Base-by-base conservation (phyloP, 2,329 filamentous ascomycete genomes). In the Thermomyces lanuginosus region DNA sequence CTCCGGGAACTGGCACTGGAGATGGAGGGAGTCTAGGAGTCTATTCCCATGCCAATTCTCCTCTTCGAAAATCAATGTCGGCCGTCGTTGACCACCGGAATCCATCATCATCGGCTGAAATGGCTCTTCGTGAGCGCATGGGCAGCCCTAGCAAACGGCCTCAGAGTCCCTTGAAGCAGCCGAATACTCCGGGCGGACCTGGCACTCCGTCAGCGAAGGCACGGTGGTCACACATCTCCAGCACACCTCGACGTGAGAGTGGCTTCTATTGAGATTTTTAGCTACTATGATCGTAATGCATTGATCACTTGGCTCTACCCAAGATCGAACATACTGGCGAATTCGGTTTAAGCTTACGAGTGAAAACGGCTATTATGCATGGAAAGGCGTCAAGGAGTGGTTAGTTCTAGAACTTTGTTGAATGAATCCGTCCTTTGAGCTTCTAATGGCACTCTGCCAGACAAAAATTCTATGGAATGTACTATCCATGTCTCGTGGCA, bases 21-120 rank as follows among this genome's bases (percentile, higher is more conserved):
- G 72, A 76, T 45, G 82, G 82, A 9, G 82, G 84, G 2, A 86
- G 67, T 45, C 59, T 92, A 26, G 83, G 84, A 8, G 65, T 91
- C 1, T 83, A 74, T 49, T 76, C 67, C 4, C 81, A 92, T 48
- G 72, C 73, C 4, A 77, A 75, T 21, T 92, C 81, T 7, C 86
- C 86, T 0, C 52, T 95, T 8, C 76, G 82, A 42, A 92, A 92
- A 48, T 65, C 78, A 2, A 71, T 61, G 40, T 80, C 58, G 52
- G 69, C 52, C 51, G 78, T 61, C 27, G 48, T 59, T 26, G 49
- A 57, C 10, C 45, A 44, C 10, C 45, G 46, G 30, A 36, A 45
- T 30, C 58, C 61, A 39, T 52, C 22, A 33, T 49, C 33, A 56
- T 52, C 31, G 39, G 47, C 16, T 44, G 42, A 9, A 48, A 48